Percentiles rank a stretch among this genome's conserved stretches.
phyloP scores from a whole-genome alignment of 345 rosid species.

The Camelina neglecta region DNA sequence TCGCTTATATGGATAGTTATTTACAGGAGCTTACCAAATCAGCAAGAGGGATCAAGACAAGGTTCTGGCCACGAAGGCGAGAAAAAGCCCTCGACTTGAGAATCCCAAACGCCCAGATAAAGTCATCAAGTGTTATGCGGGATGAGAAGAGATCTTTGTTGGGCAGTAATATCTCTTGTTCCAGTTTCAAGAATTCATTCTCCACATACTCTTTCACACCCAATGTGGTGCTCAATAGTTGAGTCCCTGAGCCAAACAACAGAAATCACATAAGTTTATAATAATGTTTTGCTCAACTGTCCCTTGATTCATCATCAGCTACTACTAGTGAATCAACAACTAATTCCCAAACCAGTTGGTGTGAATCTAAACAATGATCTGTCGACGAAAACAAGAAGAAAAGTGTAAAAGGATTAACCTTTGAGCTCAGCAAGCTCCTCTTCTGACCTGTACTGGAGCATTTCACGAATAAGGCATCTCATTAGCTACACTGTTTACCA shows the following conservation, averaged over 20 bases:
- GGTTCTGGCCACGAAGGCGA: conserved; percentile 84
- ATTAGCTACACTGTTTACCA: conserved; percentile 1
- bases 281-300: background rate
- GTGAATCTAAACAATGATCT: conserved; percentile 18
- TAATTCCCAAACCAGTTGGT: background rate
- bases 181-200: conserved; percentile 62
- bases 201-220: conserved; percentile 72
- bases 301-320: conserved; percentile 6
- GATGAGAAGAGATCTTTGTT: conserved; percentile 68
- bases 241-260: conserved; percentile 61
- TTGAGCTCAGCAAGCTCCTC: conserved; percentile 90
- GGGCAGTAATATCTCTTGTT: conserved; percentile 68
- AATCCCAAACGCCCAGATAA: conserved; percentile 90
- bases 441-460: conserved; percentile 97
- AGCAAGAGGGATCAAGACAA: conserved; percentile 86
- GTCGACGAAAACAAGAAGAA: background rate
- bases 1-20: background rate
- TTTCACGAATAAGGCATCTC: conserved; percentile 46
- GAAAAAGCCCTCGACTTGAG: conserved; percentile 91
- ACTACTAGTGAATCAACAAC: background rate
- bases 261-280: background rate
- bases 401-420: conserved; percentile 52
- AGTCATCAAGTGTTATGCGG: conserved; percentile 65
- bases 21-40: conserved; percentile 65
- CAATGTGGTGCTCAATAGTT: conserved; percentile 71